Evolutionary conservation across 306 rosid genomes (phyloP).

Genomic region (Alnus glutinosa): DNA sequence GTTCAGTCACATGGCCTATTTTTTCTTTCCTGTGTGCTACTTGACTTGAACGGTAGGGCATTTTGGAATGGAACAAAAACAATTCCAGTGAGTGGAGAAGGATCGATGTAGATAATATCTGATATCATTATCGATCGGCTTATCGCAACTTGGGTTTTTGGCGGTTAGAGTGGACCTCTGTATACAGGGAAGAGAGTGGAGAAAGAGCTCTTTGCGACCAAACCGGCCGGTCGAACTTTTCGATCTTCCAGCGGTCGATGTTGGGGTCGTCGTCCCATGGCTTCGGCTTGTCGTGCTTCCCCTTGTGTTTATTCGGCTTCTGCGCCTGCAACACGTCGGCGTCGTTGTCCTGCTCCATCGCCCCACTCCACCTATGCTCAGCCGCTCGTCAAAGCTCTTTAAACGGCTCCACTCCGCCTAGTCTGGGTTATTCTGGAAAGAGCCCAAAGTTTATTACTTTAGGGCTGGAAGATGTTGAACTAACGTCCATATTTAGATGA

Average conservation of each 20-base stretch:
- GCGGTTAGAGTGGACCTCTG: constrained; percentile 33
- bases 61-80: too few relatives aligned
- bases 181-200: constrained; percentile 90
- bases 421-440: too few relatives aligned
- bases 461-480: too few relatives aligned
- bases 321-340: constrained; percentile 5
- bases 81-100: too few relatives aligned
- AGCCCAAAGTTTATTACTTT: too few relatives aligned
- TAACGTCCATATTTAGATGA: too few relatives aligned
- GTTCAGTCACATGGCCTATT: too few relatives aligned
- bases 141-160: background rate
- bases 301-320: constrained; percentile 51
- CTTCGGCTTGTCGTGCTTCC: constrained; percentile 91
- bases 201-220: constrained; percentile 85
- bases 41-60: too few relatives aligned
- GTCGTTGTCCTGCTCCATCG: constrained; percentile 10
- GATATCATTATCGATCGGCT: too few relatives aligned
- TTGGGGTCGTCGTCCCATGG: constrained; percentile 98
- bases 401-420: too few relatives aligned
- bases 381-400: background rate
- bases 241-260: constrained; percentile 78
- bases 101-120: too few relatives aligned
- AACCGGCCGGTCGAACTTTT: constrained; percentile 72
- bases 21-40: too few relatives aligned
- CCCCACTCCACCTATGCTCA: background rate